These are phyloP conservation scores for Viola odorata DNA, from an alignment of 345 rosid species.

Conservation along the genomic window DNA sequence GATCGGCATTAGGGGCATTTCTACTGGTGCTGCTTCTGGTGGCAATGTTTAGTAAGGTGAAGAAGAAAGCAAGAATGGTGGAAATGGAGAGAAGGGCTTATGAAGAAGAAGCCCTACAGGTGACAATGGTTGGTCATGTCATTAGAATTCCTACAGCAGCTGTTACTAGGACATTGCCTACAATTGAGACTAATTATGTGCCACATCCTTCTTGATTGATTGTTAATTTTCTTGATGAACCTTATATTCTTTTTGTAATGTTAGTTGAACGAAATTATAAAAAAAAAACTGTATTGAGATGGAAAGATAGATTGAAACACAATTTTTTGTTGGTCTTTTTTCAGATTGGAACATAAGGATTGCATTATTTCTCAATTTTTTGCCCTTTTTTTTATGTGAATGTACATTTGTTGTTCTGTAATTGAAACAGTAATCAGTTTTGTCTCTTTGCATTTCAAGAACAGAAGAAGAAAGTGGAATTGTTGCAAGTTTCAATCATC, in stretches of 20 bases:
- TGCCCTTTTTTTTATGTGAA: too few species aligned
- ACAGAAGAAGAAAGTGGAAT: neutral
- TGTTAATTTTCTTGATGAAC: conserved; percentile 1
- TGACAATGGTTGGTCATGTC: conserved; percentile 86
- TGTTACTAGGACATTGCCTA: conserved; percentile 59
- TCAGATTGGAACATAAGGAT: conserved; percentile 3
- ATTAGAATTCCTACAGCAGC: conserved; percentile 68
- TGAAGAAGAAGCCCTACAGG: conserved; percentile 90
- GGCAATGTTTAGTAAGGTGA: conserved; percentile 64
- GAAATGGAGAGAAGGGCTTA: conserved; percentile 86
- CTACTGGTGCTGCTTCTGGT: conserved; percentile 62
- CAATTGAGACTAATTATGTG: conserved; percentile 54
- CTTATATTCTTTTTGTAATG: conserved; percentile 36
- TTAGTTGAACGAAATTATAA: conserved; percentile 1
- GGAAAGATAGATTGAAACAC: conserved; percentile 7
- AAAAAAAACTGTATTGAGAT: conserved; percentile 16
- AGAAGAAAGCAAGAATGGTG: conserved; percentile 66
- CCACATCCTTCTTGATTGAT: conserved; percentile 34
- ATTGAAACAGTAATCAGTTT: neutral
- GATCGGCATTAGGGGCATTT: conserved; percentile 55
- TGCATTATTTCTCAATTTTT: too few species aligned
- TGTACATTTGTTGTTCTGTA: neutral
- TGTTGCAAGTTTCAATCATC: neutral
- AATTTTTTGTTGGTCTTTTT: conserved; percentile 1
- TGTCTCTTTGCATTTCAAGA: neutral